Percentiles rank a stretch among this genome's conserved stretches.
Evolutionary conservation across 139 green algal species (phyloP).

Genomic region (Spirogloea muscicola): DNA sequence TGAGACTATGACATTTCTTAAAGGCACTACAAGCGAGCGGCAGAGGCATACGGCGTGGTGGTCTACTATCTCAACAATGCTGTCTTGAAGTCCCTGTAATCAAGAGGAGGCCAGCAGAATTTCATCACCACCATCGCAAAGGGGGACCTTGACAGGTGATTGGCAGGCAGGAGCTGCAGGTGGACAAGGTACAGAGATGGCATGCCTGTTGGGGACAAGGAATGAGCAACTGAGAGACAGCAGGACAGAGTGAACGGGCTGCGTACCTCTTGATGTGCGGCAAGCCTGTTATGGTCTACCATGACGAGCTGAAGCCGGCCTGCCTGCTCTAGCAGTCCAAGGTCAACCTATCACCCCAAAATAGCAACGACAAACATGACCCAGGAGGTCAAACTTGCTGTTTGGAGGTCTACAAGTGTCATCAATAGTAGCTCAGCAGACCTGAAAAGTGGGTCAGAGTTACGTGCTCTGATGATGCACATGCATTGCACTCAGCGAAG

Average conservation of each 20-base stretch:
- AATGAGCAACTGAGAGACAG: too few species aligned
- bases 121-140: not conserved
- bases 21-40: not conserved
- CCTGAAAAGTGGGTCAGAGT: not conserved
- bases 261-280: constrained; percentile 2
- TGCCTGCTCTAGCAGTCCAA: not conserved
- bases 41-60: not conserved
- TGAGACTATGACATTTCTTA: too few species aligned
- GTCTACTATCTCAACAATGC: constrained; percentile 22
- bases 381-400: not conserved
- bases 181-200: not conserved
- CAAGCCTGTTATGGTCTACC: constrained; percentile 18
- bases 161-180: not conserved
- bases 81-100: constrained; percentile 2
- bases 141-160: not conserved
- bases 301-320: constrained; percentile 20
- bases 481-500: not conserved
- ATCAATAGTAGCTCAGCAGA: not conserved
- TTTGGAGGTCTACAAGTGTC: not conserved
- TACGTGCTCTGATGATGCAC: not conserved
- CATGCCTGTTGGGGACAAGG: not conserved
- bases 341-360: constrained; percentile 1
- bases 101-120: not conserved
- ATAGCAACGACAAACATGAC: not conserved
- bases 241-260: too few species aligned